Base-by-base conservation (phyloP, 495 filamentous ascomycete species). In the Penicillium roqueforti region DNA sequence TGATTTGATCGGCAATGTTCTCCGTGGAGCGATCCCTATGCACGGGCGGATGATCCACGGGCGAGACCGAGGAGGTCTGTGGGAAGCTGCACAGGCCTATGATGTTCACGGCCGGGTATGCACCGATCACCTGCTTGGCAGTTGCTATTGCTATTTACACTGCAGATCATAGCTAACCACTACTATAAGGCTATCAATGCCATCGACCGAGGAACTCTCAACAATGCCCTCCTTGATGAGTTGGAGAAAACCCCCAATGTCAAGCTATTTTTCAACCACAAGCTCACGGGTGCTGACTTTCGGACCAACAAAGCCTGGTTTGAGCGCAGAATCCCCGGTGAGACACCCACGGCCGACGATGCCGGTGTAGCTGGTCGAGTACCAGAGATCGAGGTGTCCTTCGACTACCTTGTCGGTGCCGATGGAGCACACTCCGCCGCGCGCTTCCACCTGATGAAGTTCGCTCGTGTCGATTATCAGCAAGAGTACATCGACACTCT, bases 1-100 rank as follows among this genome's bases (percentile, higher is more conserved):
- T 6, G 78, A 80, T 10, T 78, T 97, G 23, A 76, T 95, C 44
- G 79, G 91, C 1, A 79, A 85, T 61, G 80, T 97, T 20, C 76
- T 92, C 39, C 69, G 68, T 14, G 81, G 87, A 42, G 88, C 92
- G 0, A 89, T 96, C 50, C 95, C 95, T 6, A 96, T 99, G 89
- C 73, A 85, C 55, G 92, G 92, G 9, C 89, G 93, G n/a, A 97
- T 97, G 93, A 93, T 99, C 47, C 93, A 99, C 65, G 85, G 88
- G 20, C 76, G 77, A 55, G 76, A 75, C n/a, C 63, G 79, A 28
- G 88, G 87, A 20, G 68, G 83, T 16, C 69, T 93, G 9, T 88
- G 83, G 64, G 84, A 93, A 57, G 83, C 87, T 53, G 71, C 87
- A 18, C 93, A 99, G 68, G 79, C 83, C 23, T 99, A 99, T 69